Percentiles rank a stretch among this genome's conserved stretches.
These are phyloP conservation scores for Brassica nigra DNA, from an alignment of 345 rosid species.

Conservation along the genomic window DNA sequence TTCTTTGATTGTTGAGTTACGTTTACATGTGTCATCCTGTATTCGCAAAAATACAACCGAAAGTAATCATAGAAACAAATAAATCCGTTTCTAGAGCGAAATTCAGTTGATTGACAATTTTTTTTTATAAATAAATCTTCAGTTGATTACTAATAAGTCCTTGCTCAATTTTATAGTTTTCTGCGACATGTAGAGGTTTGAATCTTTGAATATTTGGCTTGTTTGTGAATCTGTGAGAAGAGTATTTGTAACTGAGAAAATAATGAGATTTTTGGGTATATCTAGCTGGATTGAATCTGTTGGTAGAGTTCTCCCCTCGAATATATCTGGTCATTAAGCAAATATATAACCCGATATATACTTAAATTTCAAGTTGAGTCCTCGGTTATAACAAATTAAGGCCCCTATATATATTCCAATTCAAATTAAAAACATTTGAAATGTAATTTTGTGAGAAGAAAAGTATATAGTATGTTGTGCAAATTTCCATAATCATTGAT, in stretches of 20 bases:
- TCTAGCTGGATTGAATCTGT: background rate
- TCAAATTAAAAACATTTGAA: background rate
- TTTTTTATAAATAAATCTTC: background rate
- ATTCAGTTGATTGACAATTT: background rate
- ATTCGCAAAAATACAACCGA: background rate
- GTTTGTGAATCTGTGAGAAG: background rate
- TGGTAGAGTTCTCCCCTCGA: background rate
- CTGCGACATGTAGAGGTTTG: background rate
- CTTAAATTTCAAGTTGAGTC: background rate
- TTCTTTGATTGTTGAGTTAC: background rate
- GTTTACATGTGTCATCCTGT: constrained; percentile 2
- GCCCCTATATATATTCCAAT: background rate
- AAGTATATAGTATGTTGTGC: background rate
- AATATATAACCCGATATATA: background rate
- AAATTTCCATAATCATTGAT: background rate
- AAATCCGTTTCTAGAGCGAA: background rate
- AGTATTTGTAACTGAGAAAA: background rate
- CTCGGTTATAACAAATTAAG: background rate
- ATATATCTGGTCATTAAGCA: constrained; percentile 1
- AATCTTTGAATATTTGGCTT: background rate
- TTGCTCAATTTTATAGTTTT: background rate
- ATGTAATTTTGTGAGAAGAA: background rate
- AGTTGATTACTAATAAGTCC: background rate
- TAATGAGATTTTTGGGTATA: background rate
- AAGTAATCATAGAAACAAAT: background rate